These are phyloP conservation scores for Ophiostoma australiae DNA, from an alignment of 2,329 filamentous ascomycete species.

Conservation along the genomic window DNA sequence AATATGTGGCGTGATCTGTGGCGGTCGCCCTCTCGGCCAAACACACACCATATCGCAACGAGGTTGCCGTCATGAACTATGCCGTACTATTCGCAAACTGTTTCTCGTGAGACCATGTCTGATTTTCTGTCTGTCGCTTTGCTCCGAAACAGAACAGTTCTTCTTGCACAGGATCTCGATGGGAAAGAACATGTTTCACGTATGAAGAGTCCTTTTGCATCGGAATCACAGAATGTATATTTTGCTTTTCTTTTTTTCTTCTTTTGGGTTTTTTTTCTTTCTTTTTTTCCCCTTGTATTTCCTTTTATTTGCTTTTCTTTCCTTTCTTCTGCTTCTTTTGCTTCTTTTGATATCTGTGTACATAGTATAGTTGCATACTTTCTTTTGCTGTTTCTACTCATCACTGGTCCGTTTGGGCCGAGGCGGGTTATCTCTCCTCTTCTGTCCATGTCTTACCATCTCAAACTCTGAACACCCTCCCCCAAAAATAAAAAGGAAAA, in stretches of 20 bases:
- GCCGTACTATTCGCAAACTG: not conserved
- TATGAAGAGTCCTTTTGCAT: constrained; percentile 1
- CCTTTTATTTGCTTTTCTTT: too few species aligned
- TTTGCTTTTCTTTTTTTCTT: not conserved
- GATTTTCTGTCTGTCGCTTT: not conserved
- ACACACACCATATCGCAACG: not conserved
- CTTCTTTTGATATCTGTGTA: too few species aligned
- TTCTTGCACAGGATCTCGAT: constrained; percentile 9
- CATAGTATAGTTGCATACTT: not conserved
- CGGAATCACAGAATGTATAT: not conserved
- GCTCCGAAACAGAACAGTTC: not conserved
- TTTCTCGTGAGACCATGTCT: not conserved
- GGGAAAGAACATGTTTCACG: not conserved
- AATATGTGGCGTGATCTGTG: not conserved
- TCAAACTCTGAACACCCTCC: not conserved
- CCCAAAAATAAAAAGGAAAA: too few species aligned
- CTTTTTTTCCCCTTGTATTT: too few species aligned
- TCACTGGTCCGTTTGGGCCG: not conserved
- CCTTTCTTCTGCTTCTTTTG: not conserved
- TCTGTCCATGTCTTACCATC: not conserved
- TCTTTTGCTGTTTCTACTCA: not conserved
- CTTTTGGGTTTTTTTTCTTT: not conserved
- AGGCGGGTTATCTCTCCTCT: constrained; percentile 3
- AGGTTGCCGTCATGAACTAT: not conserved
- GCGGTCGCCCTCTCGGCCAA: not conserved